phyloP scores from a whole-genome alignment of 345 rosid species.

The Citrus maxima region DNA sequence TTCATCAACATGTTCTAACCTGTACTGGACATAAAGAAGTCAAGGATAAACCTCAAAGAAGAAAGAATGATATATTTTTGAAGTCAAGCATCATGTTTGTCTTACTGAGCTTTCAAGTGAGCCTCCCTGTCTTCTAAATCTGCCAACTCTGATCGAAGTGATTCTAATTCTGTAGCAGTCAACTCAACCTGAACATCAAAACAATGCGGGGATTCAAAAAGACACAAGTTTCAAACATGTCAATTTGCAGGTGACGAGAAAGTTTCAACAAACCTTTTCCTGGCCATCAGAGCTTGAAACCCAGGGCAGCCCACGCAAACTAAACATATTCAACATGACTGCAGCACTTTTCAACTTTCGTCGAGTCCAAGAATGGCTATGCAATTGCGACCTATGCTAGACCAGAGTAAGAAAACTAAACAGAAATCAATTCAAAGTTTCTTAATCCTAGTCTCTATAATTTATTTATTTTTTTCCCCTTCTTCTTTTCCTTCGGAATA shows the following conservation, averaged over 20 bases:
- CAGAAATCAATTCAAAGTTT: slow-evolving; percentile 18
- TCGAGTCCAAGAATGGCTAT: slow-evolving; percentile 36
- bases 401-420: slow-evolving; percentile 34
- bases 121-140: slow-evolving; percentile 90
- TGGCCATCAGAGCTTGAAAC: slow-evolving; percentile 49
- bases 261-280: slow-evolving; percentile 58
- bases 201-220: slow-evolving; percentile 11
- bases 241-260: slow-evolving; percentile 3
- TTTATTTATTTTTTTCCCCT: not conserved
- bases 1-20: slow-evolving; percentile 94
- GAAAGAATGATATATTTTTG: not conserved
- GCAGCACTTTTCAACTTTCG: slow-evolving; percentile 56
- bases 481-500: not conserved
- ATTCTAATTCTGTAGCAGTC: slow-evolving; percentile 68
- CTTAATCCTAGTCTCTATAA: not conserved
- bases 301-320: slow-evolving; percentile 76
- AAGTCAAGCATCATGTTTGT: slow-evolving; percentile 16
- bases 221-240: not conserved
- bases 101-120: slow-evolving; percentile 88
- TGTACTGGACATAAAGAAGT: slow-evolving; percentile 17
- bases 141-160: slow-evolving; percentile 74
- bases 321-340: slow-evolving; percentile 72
- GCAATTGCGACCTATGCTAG: slow-evolving; percentile 44
- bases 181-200: slow-evolving; percentile 56
- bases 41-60: not conserved